Conservation (phyloP, 306 rosid species). For the Gynostemma pentaphyllum region DNA sequence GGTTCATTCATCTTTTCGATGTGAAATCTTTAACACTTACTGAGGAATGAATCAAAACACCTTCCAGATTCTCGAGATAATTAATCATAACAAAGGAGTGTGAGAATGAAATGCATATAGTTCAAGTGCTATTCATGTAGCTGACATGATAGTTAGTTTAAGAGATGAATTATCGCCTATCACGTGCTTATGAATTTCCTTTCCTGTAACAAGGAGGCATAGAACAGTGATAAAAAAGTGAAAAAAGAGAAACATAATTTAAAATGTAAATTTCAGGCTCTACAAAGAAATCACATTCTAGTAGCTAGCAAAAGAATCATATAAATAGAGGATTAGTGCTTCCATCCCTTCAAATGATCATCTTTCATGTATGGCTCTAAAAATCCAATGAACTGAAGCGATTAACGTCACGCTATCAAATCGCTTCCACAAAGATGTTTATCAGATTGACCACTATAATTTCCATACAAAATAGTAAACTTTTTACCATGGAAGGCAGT, state of each 20-base stretch:
- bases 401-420: background rate
- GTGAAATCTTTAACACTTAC: too few relatives aligned
- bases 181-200: constrained; percentile 1
- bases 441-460: background rate
- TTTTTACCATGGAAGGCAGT: background rate
- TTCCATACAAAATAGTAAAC: background rate
- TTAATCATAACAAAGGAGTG: background rate
- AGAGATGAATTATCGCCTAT: background rate
- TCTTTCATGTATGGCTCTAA: constrained; percentile 65
- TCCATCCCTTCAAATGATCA: constrained; percentile 62
- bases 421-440: background rate
- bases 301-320: background rate
- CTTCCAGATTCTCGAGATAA: background rate
- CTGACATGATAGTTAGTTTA: background rate
- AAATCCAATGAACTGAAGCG: constrained; percentile 67
- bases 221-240: background rate
- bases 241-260: too few relatives aligned
- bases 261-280: background rate
- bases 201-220: constrained; percentile 1
- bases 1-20: too few relatives aligned
- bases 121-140: background rate
- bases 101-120: background rate
- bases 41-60: background rate
- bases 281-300: background rate
- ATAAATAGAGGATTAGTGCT: constrained; percentile 25